These are phyloP conservation scores for Solanum aculeatissimum DNA, from an alignment of 305 asterid genomes.

Conservation along the genomic window DNA sequence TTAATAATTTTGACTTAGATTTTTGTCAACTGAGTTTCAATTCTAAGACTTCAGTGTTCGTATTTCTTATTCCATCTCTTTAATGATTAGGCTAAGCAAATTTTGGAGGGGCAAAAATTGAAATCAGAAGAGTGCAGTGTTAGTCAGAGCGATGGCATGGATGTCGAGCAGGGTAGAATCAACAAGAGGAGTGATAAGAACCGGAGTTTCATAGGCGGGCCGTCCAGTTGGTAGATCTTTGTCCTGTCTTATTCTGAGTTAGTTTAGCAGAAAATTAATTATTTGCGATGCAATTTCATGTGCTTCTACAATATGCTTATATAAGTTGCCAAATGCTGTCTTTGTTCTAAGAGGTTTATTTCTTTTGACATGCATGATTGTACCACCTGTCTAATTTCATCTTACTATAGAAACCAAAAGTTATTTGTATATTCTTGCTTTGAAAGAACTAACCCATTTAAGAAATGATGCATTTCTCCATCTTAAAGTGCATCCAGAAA, in stretches of 20 bases:
- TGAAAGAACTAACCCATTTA: background rate
- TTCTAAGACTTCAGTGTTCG: background rate
- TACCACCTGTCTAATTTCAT: background rate
- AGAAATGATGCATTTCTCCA: background rate
- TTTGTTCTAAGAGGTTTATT: background rate
- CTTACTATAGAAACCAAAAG: background rate
- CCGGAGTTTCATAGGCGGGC: conserved; percentile 45
- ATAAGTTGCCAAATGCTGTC: background rate
- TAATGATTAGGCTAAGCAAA: conserved; percentile 19
- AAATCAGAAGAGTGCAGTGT: conserved; percentile 26
- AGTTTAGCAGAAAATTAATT: background rate
- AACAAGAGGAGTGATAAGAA: conserved; percentile 21
- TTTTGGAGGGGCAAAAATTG: conserved; percentile 22
- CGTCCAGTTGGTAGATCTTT: conserved; percentile 57
- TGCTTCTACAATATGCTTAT: background rate
- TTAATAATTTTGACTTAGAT: background rate
- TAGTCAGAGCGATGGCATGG: conserved; percentile 34
- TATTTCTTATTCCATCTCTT: background rate
- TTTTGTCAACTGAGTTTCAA: background rate
- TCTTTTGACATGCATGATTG: background rate
- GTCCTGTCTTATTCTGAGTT: background rate
- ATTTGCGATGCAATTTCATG: background rate
- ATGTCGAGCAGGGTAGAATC: conserved; percentile 39
- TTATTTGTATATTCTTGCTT: background rate
- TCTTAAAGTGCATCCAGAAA: background rate